phyloP scores from a whole-genome alignment of 1,284 basidiomycete genomes.

The Amylostereum areolatum region DNA sequence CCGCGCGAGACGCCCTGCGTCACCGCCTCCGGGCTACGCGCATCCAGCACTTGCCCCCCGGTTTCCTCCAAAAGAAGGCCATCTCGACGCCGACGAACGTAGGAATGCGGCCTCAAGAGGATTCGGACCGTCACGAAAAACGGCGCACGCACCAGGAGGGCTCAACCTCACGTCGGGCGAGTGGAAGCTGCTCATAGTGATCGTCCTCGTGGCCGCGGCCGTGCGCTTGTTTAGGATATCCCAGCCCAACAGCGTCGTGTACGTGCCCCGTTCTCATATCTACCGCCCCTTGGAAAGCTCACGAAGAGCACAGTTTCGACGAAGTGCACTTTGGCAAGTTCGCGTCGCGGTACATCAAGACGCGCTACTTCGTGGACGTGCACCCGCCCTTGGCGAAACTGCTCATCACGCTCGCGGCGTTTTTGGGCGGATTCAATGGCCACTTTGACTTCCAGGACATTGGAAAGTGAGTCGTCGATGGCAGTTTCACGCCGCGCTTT shows the following conservation, averaged over 20 bases:
- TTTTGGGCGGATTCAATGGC: constrained; percentile 88
- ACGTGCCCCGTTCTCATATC: constrained; percentile 27
- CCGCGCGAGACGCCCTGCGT: constrained; percentile 57
- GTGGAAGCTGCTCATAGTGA: constrained; percentile 60
- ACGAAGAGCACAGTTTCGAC: constrained; percentile 64
- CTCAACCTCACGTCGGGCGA: constrained; percentile 61
- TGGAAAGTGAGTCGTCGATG: constrained; percentile 70
- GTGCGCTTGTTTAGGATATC: constrained; percentile 80
- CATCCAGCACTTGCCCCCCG: constrained; percentile 36
- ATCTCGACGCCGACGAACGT: constrained; percentile 67
- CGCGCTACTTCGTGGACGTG: constrained; percentile 91
- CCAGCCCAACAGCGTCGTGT: constrained; percentile 86
- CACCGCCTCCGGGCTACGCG: constrained; percentile 47
- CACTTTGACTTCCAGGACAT: constrained; percentile 97
- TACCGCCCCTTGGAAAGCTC: constrained; percentile 2
- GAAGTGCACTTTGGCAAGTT: constrained; percentile 98
- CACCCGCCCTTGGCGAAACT: constrained; percentile 97
- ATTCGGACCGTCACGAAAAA: constrained; percentile 46
- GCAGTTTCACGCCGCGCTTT: not conserved
- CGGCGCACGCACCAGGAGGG: constrained; percentile 51
- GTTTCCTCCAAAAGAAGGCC: constrained; percentile 38
- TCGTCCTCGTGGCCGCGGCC: constrained; percentile 62
- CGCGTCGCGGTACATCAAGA: constrained; percentile 87
- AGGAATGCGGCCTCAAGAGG: constrained; percentile 64
- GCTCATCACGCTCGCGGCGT: constrained; percentile 87